These are phyloP conservation scores for Suillus discolor DNA, from an alignment of 768 basidiomycete species.

Conservation along the genomic window DNA sequence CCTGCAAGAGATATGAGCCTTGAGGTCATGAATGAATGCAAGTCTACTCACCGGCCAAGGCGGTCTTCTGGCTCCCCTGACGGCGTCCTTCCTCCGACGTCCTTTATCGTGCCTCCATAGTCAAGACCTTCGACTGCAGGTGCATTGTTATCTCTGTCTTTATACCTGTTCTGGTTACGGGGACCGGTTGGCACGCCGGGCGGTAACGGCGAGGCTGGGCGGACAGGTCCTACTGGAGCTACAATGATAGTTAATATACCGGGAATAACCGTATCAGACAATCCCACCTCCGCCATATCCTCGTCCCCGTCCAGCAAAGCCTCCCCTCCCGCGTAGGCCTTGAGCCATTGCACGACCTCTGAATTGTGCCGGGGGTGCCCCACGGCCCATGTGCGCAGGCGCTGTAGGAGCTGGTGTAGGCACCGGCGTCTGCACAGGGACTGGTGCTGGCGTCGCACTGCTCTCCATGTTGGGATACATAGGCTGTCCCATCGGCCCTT, in stretches of 20 bases:
- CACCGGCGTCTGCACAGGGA: conserved; percentile 37
- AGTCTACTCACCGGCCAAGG: conserved; percentile 50
- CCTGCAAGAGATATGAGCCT: conserved; percentile 36
- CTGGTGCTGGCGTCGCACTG: conserved; percentile 49
- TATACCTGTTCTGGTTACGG: conserved; percentile 87
- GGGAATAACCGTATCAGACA: background rate
- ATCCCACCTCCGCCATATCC: conserved; percentile 43
- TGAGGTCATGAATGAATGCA: conserved; percentile 5
- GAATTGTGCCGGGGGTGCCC: conserved; percentile 40
- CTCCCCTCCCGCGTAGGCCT: conserved; percentile 47
- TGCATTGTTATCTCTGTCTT: conserved; percentile 83
- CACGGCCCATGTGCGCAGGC: conserved; percentile 31
- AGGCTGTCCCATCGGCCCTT: conserved; percentile 61
- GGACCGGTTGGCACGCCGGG: conserved; percentile 89
- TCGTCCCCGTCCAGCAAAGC: conserved; percentile 40
- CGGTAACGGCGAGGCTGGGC: conserved; percentile 83
- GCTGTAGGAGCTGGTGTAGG: conserved; percentile 32
- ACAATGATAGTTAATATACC: background rate
- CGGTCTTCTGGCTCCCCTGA: conserved; percentile 72
- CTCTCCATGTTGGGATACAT: conserved; percentile 71
- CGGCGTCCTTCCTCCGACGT: conserved; percentile 50
- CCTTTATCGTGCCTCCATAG: conserved; percentile 67
- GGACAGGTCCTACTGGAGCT: conserved; percentile 57
- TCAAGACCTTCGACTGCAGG: conserved; percentile 89
- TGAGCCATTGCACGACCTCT: conserved; percentile 47